These are phyloP conservation scores for Fraxinus paxiana DNA, from an alignment of 305 asterid species.

Conservation along the genomic window DNA sequence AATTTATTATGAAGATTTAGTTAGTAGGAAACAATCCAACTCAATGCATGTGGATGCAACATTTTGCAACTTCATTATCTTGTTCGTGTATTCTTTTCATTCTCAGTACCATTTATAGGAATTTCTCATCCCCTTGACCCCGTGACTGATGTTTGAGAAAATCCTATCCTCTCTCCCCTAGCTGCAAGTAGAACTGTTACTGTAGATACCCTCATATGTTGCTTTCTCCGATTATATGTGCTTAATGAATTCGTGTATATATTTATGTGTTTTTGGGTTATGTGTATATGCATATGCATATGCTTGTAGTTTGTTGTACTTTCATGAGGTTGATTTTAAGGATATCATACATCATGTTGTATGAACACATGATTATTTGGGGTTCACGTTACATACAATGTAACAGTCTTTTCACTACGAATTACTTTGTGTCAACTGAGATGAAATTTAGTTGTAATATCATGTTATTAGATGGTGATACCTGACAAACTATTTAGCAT, in stretches of 20 bases:
- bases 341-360: conserved; percentile 17
- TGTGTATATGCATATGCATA: neutral
- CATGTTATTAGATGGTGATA: neutral
- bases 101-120: neutral
- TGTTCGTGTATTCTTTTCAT: neutral
- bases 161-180: neutral
- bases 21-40: neutral
- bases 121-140: neutral
- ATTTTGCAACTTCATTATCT: neutral
- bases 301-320: neutral
- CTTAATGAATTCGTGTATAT: neutral
- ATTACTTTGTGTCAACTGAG: neutral
- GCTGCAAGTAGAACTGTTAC: neutral
- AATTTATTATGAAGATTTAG: neutral
- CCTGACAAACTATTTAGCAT: neutral
- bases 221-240: neutral
- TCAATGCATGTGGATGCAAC: neutral
- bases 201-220: conserved; percentile 4
- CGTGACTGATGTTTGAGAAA: neutral
- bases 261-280: neutral
- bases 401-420: neutral
- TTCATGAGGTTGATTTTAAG: neutral
- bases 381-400: neutral
- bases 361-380: neutral
- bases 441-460: neutral